Percentiles rank a stretch among this genome's conserved stretches.
These are phyloP conservation scores for Jacaranda mimosifolia DNA, from an alignment of 257 asterid genomes.

Conservation along the genomic window DNA sequence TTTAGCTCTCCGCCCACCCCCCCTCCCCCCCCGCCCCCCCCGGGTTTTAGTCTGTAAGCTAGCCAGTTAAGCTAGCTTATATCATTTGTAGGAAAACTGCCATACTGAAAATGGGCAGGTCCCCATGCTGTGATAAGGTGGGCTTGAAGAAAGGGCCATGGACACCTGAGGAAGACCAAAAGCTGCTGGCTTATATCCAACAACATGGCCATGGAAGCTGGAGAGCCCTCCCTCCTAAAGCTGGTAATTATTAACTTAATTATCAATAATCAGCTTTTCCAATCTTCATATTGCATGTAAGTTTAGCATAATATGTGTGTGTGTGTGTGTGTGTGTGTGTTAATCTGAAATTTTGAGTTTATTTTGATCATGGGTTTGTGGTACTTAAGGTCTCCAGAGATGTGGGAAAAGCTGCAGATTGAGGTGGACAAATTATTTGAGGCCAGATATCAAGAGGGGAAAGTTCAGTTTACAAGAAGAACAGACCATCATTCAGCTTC, in stretches of 20 bases:
- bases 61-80: background rate
- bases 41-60: no score
- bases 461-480: slow-evolving; percentile 56
- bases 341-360: background rate
- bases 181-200: slow-evolving; percentile 51
- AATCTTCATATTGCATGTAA: background rate
- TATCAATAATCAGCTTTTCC: no score
- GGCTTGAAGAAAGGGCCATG: slow-evolving; percentile 72
- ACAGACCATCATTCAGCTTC: slow-evolving; percentile 64
- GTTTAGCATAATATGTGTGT: background rate
- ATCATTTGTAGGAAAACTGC: background rate
- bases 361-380: background rate
- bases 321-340: no score
- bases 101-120: slow-evolving; percentile 47
- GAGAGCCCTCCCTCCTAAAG: slow-evolving; percentile 64
- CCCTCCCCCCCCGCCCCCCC: background rate
- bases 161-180: slow-evolving; percentile 62
- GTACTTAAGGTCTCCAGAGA: slow-evolving; percentile 40
- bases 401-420: slow-evolving; percentile 53
- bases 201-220: slow-evolving; percentile 71
- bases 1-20: background rate
- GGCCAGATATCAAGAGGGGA: slow-evolving; percentile 50
- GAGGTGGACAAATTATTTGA: slow-evolving; percentile 46
- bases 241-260: slow-evolving; percentile 43
- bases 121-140: slow-evolving; percentile 54